Conservation (phyloP, 1,284 basidiomycete species). For the Malassezia caprae region DNA sequence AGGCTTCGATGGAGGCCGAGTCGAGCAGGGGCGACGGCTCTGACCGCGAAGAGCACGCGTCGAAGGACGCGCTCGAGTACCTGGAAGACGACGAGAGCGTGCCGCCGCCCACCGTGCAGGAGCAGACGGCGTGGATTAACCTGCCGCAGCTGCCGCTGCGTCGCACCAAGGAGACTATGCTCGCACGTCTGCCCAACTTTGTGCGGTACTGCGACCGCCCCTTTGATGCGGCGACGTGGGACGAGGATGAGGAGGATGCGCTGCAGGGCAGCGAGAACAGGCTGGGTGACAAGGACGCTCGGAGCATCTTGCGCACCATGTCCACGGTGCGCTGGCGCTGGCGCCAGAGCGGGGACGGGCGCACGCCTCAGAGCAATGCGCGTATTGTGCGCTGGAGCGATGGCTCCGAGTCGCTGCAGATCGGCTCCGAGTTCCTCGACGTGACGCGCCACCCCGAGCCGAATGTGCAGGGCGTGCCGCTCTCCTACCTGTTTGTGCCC, state of each 20-base stretch:
- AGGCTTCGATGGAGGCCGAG: constrained; percentile 10
- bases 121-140: constrained; percentile 52
- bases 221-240: constrained; percentile 32
- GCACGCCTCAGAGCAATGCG: constrained; percentile 71
- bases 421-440: constrained; percentile 80
- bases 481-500: constrained; percentile 73
- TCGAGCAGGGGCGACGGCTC: neutral
- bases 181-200: constrained; percentile 44
- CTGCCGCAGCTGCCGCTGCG: constrained; percentile 35
- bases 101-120: constrained; percentile 54
- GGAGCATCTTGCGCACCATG: constrained; percentile 60
- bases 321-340: constrained; percentile 85
- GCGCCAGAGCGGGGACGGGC: constrained; percentile 58
- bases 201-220: constrained; percentile 32
- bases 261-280: constrained; percentile 53
- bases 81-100: constrained; percentile 26
- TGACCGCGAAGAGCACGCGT: constrained; percentile 6
- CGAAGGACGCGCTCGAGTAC: constrained; percentile 31
- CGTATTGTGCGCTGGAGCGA: constrained; percentile 85
- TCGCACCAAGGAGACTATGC: constrained; percentile 37
- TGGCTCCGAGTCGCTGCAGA: constrained; percentile 69
- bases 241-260: constrained; percentile 34
- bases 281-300: constrained; percentile 49
- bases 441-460: constrained; percentile 51
- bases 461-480: constrained; percentile 18